Conservation (phyloP, 1,284 basidiomycete species). For the Farysia itapuensis region DNA sequence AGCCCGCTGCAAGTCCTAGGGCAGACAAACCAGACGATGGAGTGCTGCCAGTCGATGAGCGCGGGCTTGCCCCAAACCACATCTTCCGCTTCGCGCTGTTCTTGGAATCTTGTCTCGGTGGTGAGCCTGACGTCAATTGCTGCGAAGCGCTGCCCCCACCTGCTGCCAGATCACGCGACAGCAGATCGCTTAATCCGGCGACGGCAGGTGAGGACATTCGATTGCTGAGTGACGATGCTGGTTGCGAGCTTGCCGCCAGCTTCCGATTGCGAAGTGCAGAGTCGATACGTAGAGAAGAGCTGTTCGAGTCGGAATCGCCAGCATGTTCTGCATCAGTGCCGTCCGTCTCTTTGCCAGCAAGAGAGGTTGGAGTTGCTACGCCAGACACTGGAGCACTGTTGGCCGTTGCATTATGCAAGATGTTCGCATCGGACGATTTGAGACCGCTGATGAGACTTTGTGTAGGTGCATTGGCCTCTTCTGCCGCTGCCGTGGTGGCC, state of each 20-base stretch:
- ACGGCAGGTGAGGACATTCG: slow-evolving; percentile 20
- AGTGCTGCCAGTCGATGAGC: slow-evolving; percentile 13
- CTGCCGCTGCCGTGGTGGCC: neutral
- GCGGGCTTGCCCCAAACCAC: slow-evolving; percentile 26
- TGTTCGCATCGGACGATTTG: slow-evolving; percentile 16
- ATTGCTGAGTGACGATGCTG: neutral
- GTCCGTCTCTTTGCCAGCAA: no score
- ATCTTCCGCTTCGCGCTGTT: slow-evolving; percentile 29
- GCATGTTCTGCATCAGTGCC: neutral
- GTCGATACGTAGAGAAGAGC: neutral
- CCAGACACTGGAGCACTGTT: slow-evolving; percentile 34
- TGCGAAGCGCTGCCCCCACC: slow-evolving; percentile 7
- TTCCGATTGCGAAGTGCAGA: slow-evolving; percentile 30
- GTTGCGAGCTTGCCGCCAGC: neutral
- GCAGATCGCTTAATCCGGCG: slow-evolving; percentile 33
- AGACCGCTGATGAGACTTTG: neutral
- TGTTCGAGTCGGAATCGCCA: neutral
- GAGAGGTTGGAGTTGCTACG: slow-evolving; percentile 16
- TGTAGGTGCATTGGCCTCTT: neutral
- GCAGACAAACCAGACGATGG: slow-evolving; percentile 22
- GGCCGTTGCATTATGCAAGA: slow-evolving; percentile 6
- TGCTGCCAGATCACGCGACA: slow-evolving; percentile 31
- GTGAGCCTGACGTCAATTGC: slow-evolving; percentile 7
- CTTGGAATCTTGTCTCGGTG: slow-evolving; percentile 18
- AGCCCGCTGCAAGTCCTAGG: slow-evolving; percentile 13